phyloP scores from a whole-genome alignment of 192 early-diverging fungal species.

The Bifiguratus adelaidae region DNA sequence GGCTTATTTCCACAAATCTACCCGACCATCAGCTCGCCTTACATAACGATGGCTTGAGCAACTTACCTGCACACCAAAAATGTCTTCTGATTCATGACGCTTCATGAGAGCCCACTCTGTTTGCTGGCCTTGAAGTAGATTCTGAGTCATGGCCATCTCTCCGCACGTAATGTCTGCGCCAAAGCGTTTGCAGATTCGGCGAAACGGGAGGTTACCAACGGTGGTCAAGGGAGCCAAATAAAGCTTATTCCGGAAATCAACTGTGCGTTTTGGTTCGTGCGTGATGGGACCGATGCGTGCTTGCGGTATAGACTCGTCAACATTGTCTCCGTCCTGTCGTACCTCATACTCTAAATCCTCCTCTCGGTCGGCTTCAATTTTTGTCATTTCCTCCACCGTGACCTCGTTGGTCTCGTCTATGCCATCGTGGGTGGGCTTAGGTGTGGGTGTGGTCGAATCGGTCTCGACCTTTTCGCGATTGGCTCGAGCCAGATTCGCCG shows the following conservation, averaged over 20 bases:
- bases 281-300: neutral
- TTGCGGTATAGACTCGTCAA: neutral
- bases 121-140: conserved; percentile 57
- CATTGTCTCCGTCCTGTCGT: neutral
- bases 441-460: neutral
- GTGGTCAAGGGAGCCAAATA: conserved; percentile 96
- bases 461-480: too few species aligned
- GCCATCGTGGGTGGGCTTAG: neutral
- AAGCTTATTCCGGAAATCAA: conserved; percentile 76
- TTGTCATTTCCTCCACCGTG: conserved; percentile 12
- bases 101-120: conserved; percentile 75
- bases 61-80: conserved; percentile 81
- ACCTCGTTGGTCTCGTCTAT: conserved; percentile 1
- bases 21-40: neutral
- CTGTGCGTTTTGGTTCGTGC: conserved; percentile 1
- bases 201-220: conserved; percentile 95
- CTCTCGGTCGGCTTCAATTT: neutral
- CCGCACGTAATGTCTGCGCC: conserved; percentile 96
- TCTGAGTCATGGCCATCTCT: conserved; percentile 80
- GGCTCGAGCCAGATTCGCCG: too few species aligned
- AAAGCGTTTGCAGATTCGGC: conserved; percentile 85
- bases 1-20: conserved; percentile 54
- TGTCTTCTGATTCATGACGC: conserved; percentile 75
- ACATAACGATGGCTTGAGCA: neutral
- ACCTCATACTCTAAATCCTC: conserved; percentile 14